Conservation (phyloP, 352 stramenopile genomes). For the Phytophthora rubi region DNA sequence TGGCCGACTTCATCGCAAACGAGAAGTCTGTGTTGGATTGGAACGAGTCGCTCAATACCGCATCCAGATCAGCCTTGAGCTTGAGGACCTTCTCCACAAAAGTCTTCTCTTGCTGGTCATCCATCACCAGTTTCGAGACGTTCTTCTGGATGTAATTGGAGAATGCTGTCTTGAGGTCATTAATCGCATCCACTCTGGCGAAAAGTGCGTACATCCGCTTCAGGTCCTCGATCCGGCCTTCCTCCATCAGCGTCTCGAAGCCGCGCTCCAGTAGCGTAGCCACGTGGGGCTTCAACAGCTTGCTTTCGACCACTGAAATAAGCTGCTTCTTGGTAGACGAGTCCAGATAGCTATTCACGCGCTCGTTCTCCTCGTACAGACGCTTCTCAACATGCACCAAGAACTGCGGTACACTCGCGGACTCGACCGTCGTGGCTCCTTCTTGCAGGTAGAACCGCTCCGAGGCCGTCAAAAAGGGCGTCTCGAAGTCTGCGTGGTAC, state of each 20-base stretch:
- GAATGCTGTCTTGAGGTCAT: constrained; percentile 71
- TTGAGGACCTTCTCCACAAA: constrained; percentile 92
- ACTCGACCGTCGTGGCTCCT: constrained; percentile 64
- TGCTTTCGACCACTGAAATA: constrained; percentile 74
- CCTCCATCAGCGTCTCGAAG: constrained; percentile 89
- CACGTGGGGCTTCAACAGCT: constrained; percentile 88
- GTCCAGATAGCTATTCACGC: constrained; percentile 79
- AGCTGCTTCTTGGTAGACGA: constrained; percentile 77
- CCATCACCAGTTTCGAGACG: constrained; percentile 76
- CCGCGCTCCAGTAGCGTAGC: constrained; percentile 83
- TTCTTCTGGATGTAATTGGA: constrained; percentile 80
- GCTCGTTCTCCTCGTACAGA: constrained; percentile 82
- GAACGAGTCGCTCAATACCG: constrained; percentile 79
- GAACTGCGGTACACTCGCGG: constrained; percentile 83
- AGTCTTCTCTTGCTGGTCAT: constrained; percentile 85
- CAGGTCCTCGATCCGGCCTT: constrained; percentile 80
- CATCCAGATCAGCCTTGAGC: constrained; percentile 86
- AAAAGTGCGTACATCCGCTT: constrained; percentile 90
- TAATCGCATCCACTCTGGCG: constrained; percentile 71
- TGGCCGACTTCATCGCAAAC: constrained; percentile 85
- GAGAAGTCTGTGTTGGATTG: constrained; percentile 76
- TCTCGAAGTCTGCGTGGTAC: constrained; percentile 89
- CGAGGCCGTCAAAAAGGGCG: constrained; percentile 85
- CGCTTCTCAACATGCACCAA: constrained; percentile 89
- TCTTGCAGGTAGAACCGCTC: constrained; percentile 89